Base-by-base conservation (phyloP, 371 early-diverging fungal genomes). In the Entomophthora muscae region DNA sequence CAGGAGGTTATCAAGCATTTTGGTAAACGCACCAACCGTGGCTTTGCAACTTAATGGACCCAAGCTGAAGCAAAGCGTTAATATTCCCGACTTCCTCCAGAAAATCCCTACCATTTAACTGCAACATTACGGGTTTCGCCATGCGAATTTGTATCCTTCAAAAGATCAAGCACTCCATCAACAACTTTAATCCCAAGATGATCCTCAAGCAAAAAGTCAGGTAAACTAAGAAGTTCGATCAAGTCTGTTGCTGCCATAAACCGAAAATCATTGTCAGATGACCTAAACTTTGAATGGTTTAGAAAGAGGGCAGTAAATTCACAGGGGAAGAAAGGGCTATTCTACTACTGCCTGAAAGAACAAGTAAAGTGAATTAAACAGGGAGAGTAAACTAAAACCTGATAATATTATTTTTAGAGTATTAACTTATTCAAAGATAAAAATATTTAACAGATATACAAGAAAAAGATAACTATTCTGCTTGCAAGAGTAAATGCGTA, bases 51-150 rank as follows among this genome's bases (percentile, higher is more conserved):
- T 42, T 42, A 42, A 42, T 42, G 42, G 22, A 53, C 31, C 1
- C 2, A 55, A 28, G 27, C 17, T 56, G 27, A 32, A 24, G 27
- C 17, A 23, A 61, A 28, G 56, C 59, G n/a, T 64, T 23, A 22
- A 26, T 42, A 30, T 29, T 3, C 30, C 24, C 22, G 1, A 17
- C 13, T 32, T 22, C 13, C n/a, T 54, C 53, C 29, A 33, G 26
- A 33, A 26, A 24, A 17, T 17, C 22, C 62, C 63, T 76, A 82
- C 89, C 89, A 87, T 71, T 92, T 91, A 32, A 90, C 88, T 23
- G 94, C 91, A 67, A 91, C 68, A 71, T 90, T 94, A 71, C 93
- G 93, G 13, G 95, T 94, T 72, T 95, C 91, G 58, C 88, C 83
- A 67, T 21, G 24, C 24, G 28, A 27, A 21, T 92, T 91, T 65